phyloP scores from a whole-genome alignment of 768 basidiomycete genomes.

The Podaxis carcinomalis region DNA sequence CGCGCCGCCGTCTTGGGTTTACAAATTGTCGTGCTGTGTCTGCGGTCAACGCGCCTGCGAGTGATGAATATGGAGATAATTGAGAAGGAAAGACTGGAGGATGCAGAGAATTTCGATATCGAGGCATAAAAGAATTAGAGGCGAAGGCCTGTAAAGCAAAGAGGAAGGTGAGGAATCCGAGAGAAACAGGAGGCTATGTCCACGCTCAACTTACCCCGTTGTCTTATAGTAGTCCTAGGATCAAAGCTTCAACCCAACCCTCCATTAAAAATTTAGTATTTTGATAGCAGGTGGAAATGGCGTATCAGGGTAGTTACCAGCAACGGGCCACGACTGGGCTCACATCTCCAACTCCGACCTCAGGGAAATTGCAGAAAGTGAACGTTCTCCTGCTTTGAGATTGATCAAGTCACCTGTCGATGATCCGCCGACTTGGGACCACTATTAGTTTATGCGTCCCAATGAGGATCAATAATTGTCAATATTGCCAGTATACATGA shows the following conservation, averaged over 20 bases:
- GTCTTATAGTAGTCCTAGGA: not conserved
- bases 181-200: not conserved
- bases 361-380: not conserved
- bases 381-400: not conserved
- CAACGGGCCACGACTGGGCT: not conserved
- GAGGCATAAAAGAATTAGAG: not conserved
- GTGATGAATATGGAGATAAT: conserved; percentile 4
- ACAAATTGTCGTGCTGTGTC: not conserved
- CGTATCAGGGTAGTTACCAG: not conserved
- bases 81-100: conserved; percentile 12
- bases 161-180: not conserved
- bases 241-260: not conserved
- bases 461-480: conserved; percentile 1
- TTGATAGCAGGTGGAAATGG: not conserved
- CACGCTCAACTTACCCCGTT: not conserved
- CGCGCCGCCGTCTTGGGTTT: not conserved
- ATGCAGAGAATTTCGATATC: conserved; percentile 7
- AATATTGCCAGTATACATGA: not conserved
- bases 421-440: not conserved
- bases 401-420: not conserved
- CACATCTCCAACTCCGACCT: not conserved
- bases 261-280: not conserved
- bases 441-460: not conserved
- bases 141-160: too few species aligned
- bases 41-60: conserved; percentile 2